Evolutionary conservation across 305 asterid genomes (phyloP), one percentile per base, ranked within the genome.

Genomic region (Fraxinus nigra): DNA sequence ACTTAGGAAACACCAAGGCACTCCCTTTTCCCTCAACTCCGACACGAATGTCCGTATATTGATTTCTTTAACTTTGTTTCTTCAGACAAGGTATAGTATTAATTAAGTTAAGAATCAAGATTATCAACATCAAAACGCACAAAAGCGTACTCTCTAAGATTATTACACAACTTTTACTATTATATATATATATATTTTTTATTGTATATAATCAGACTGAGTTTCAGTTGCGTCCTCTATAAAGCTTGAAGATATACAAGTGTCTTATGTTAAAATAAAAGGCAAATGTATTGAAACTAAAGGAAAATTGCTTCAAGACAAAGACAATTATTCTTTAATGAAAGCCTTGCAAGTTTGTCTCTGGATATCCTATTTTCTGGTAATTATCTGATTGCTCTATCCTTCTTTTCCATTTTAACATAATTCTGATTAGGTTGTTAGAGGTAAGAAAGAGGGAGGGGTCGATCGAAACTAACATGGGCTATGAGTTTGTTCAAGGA

Each of bases 81-180:
- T 86, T 79, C 79, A 85, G 88, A 90, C 94, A 85, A 72, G 88
- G 93, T 90, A 87, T 82, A 90, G 91, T 90, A 90, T 81, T 88
- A 80, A 89, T 85, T 90, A 93, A 90, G 93, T 83, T 89, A 87
- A 76, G 88, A 85, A 90, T 87, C 90, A 88, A 18, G 80, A 88
- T 78, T 83, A 77, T 85, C 84, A 81, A 87, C 87, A 82, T 46
- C 69, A 81, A 80, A 81, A 38, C 79, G 72, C 79, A 18, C 70
- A 84, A 89, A 88, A 80, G 87, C 78, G 81, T 77, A 79, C 65
- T 85, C 78, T 78, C 87, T 80, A 67, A 86, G 84, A 90, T 89
- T 85, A 80, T 83, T 24, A 77, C 74, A 28, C 61, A 75, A 79
- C 82, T 82, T 86, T 85, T 87, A 82, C 87, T 79, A 84, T 85